Percentiles rank a stretch among this genome's conserved stretches.
Conservation (phyloP, 2,329 filamentous ascomycete species). For the Stachybotrys chlorohalonatus region DNA sequence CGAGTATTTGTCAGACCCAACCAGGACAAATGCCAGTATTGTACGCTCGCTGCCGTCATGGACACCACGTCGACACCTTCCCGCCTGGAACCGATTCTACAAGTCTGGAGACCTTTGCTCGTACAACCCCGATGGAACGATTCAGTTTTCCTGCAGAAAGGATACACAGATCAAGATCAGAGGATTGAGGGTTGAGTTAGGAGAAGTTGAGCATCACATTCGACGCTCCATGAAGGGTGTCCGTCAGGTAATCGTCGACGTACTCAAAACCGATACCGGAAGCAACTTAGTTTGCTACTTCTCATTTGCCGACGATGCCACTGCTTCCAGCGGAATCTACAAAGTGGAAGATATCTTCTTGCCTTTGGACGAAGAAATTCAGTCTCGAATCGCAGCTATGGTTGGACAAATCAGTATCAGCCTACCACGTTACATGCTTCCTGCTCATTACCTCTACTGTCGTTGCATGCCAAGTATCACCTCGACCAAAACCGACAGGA, state of each 20-base stretch:
- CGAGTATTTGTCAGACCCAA: constrained; percentile 12
- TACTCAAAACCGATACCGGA: background rate
- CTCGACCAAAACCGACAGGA: constrained; percentile 10
- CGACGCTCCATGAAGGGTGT: background rate
- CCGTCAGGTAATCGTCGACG: background rate
- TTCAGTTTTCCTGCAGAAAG: constrained; percentile 17
- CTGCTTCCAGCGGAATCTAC: background rate
- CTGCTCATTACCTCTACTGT: constrained; percentile 10
- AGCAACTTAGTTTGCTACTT: background rate
- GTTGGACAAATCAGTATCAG: background rate
- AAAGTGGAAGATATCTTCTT: background rate
- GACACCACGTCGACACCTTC: constrained; percentile 9
- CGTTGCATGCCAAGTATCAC: constrained; percentile 9
- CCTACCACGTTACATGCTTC: constrained; percentile 11
- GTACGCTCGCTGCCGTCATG: constrained; percentile 16
- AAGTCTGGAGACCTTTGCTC: background rate
- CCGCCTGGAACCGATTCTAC: constrained; percentile 21
- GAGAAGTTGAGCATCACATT: constrained; percentile 4
- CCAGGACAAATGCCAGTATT: constrained; percentile 15
- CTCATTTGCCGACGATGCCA: background rate
- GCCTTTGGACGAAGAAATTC: background rate
- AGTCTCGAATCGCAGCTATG: background rate
- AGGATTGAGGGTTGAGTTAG: constrained; percentile 35
- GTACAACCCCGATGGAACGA: constrained; percentile 16
- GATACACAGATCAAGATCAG: background rate